Evolutionary conservation across 2,329 filamentous ascomycete genomes (phyloP).

Genomic region (Berkeleyomyces rouxiae): DNA sequence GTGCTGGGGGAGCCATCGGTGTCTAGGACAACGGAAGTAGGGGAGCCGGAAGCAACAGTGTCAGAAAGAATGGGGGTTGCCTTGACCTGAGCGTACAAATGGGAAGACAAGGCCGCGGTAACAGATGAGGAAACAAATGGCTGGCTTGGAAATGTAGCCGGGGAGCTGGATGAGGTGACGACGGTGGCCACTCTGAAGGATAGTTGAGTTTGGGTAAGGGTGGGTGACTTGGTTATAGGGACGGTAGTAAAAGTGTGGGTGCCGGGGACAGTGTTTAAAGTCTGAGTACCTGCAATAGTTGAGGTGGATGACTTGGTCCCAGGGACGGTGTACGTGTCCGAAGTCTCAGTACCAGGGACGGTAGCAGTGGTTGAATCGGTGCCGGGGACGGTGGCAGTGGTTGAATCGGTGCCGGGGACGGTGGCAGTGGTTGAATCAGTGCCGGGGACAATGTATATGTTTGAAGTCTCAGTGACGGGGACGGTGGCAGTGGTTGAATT

Average conservation of each 20-base stretch:
- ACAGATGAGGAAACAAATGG: background rate
- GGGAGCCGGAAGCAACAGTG: background rate
- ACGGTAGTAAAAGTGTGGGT: background rate
- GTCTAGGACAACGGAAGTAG: background rate
- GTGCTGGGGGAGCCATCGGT: background rate
- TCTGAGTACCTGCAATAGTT: slow-evolving; percentile 17
- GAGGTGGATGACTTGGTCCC: slow-evolving; percentile 16
- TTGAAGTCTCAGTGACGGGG: no score
- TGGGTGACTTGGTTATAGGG: background rate
- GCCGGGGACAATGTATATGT: no score
- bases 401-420: no score
- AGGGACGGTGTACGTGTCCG: background rate
- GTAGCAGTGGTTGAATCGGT: no score
- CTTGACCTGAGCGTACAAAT: no score
- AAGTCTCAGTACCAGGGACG: background rate
- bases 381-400: no score
- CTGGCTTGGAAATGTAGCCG: background rate
- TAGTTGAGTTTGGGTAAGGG: no score
- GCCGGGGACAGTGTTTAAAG: background rate
- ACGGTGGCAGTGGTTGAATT: no score
- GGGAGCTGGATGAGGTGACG: background rate
- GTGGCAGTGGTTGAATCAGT: no score
- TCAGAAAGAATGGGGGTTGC: background rate
- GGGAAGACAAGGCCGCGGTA: background rate
- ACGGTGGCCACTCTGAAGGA: background rate